A percentile compares a stretch with the other conserved stretches of the same genome.
These are phyloP conservation scores for Sphagnurus paluster DNA, from an alignment of 1,284 basidiomycete genomes.

Conservation along the genomic window DNA sequence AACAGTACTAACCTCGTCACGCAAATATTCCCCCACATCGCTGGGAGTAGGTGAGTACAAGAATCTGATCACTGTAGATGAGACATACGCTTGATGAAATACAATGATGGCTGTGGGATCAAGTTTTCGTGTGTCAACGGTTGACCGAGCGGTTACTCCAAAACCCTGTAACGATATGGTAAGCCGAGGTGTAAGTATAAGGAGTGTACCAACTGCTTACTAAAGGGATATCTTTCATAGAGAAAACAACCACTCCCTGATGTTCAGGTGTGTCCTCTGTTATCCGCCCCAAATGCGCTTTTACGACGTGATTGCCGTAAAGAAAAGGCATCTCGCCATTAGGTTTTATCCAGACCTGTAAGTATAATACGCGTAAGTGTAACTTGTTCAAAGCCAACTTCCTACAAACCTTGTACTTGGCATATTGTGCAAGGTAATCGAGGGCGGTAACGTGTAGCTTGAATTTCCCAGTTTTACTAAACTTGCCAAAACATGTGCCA, in stretches of 20 bases:
- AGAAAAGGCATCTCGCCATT: constrained; percentile 99
- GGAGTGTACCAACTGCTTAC: constrained; percentile 40
- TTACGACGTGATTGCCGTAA: constrained; percentile 98
- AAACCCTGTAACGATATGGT: constrained; percentile 70
- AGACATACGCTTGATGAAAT: constrained; percentile 93
- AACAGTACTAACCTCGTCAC: constrained; percentile 75
- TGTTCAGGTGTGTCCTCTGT: constrained; percentile 99
- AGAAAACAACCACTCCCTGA: constrained; percentile 96
- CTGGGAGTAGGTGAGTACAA: too few species aligned
- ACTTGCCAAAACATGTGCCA: constrained; percentile 98
- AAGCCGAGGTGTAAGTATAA: background rate
- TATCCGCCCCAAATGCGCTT: constrained; percentile 98
- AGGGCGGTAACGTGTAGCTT: constrained; percentile 94
- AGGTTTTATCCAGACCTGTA: constrained; percentile 97
- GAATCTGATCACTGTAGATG: constrained; percentile 7
- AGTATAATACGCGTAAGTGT: background rate
- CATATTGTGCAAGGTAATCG: constrained; percentile 94
- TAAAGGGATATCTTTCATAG: constrained; percentile 92
- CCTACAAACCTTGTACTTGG: constrained; percentile 88
- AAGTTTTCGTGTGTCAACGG: constrained; percentile 93
- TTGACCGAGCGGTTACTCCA: constrained; percentile 95
- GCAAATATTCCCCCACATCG: constrained; percentile 93
- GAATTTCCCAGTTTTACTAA: constrained; percentile 97
- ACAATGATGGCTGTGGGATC: constrained; percentile 99
- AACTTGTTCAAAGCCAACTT: background rate